phyloP scores from a whole-genome alignment of 192 early-diverging fungal genomes.

The Helicostylum pulchrum region DNA sequence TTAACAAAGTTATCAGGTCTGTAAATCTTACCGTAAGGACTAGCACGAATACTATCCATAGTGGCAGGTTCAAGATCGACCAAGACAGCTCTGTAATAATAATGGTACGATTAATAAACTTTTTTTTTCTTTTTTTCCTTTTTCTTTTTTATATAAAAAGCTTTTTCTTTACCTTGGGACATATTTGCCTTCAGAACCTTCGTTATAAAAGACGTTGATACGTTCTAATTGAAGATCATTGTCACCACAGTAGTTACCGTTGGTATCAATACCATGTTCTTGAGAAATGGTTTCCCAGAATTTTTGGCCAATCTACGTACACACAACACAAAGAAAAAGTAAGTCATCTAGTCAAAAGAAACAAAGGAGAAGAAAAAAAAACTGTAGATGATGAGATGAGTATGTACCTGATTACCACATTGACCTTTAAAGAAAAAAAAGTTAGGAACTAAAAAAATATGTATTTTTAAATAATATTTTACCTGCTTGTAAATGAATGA shows the following conservation, averaged over 20 bases:
- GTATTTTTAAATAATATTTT: conserved; percentile 14
- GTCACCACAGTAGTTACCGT: conserved; percentile 59
- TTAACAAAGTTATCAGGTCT: conserved; percentile 67
- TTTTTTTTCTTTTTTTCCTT: not conserved
- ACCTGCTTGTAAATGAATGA: conserved; percentile 57
- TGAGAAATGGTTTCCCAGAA: conserved; percentile 86
- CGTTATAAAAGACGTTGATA: conserved; percentile 83
- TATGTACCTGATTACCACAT: conserved; percentile 45
- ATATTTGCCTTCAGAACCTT: conserved; percentile 64
- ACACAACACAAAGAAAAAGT: no score
- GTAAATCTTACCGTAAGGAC: conserved; percentile 59
- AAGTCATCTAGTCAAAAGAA: not conserved
- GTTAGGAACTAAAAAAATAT: not conserved
- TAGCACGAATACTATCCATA: conserved; percentile 57
- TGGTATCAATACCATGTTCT: conserved; percentile 73
- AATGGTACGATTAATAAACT: not conserved
- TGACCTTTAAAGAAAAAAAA: conserved; percentile 41
- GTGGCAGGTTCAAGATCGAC: conserved; percentile 81
- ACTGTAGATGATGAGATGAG: not conserved
- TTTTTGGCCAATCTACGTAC: conserved; percentile 67
- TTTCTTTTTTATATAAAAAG: not conserved
- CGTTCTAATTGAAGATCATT: conserved; percentile 73
- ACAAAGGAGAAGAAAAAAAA: not conserved
- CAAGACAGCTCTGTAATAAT: conserved; percentile 49
- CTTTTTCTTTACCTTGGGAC: conserved; percentile 51